Evolutionary conservation across 148 eudicot species (phyloP), one percentile per base, ranked within the genome.

Genomic region (Persicaria tinctoria): DNA sequence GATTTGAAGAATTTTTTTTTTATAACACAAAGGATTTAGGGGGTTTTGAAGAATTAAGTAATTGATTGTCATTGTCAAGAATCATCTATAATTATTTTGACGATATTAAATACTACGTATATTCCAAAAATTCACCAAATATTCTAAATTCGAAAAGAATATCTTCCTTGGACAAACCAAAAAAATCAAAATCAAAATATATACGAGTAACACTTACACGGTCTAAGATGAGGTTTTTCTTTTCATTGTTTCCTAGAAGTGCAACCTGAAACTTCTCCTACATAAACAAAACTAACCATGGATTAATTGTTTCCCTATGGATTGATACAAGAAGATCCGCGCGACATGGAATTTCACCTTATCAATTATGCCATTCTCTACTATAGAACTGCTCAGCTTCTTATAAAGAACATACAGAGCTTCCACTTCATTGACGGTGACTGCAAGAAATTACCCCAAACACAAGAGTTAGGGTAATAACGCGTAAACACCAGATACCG

Each of bases 261-360:
- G 82, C 86, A 32, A 78, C 72, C 63, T 73, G 80, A 62, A 84
- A 72, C 53, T 79, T 82, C 55, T 80, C 86, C 83, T 83, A 80
- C 38, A 32, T 32, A 32, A 32, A 32, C 2, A 32, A 32, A 32
- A 1, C 38, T 32, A 32, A 2, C 38, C 38, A 32, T 32, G 38
- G 38, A 32, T 32, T 32, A 32, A 32, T 32, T 32, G 38, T 32
- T 32, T 2, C 38, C 38, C 0, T 6, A 6, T 10, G 20, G 16
- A n/a, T 1, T 57, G 0, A 17, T 17, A 18, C 62, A 57, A 6
- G 8, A 17, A 7, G 38, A 13, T 16, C 59, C 3, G 45, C 6
- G 53, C 51, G 23, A 41, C 53, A 1, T 10, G 17, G 68, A 69
- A 62, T 3, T 32, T 62, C 44, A 62, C 68, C 70, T 66, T 66